These are phyloP conservation scores for Hypoxylon trugodes DNA, from an alignment of 495 filamentous ascomycete species.

Conservation along the genomic window DNA sequence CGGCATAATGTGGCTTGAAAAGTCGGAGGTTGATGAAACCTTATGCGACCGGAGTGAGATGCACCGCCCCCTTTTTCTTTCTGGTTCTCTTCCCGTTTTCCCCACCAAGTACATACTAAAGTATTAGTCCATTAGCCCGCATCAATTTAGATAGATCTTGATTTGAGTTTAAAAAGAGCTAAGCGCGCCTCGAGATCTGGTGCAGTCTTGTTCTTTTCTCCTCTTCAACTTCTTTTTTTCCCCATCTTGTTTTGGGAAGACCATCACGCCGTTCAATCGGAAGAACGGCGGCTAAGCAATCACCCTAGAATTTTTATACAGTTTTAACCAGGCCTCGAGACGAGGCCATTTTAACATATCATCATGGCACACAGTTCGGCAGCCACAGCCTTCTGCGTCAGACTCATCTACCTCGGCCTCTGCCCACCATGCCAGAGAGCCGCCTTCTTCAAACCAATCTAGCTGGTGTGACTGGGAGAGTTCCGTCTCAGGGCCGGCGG, in stretches of 20 bases:
- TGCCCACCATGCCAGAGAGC: constrained; percentile 39
- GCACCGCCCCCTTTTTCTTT: no score
- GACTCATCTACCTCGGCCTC: constrained; percentile 29
- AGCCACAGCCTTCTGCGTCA: constrained; percentile 16
- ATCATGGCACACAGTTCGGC: constrained; percentile 32
- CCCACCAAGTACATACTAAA: no score
- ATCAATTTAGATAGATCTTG: no score
- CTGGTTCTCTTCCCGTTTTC: no score
- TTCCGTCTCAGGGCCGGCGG: constrained; percentile 43
- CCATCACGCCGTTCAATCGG: constrained; percentile 38
- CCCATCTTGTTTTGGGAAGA: constrained; percentile 27
- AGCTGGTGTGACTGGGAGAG: constrained; percentile 41
- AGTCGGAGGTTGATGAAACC: no score
- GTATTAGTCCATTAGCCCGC: no score
- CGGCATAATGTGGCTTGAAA: no score
- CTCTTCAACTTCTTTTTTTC: constrained; percentile 23
- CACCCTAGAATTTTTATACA: constrained; percentile 21
- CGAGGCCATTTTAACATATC: constrained; percentile 44
- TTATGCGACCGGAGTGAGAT: no score
- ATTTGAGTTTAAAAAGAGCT: constrained; percentile 12
- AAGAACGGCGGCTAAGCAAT: constrained; percentile 40
- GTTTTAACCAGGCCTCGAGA: constrained; percentile 42
- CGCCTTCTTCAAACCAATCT: constrained; percentile 34
- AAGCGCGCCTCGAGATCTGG: constrained; percentile 9
- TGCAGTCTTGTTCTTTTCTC: constrained; percentile 31